Conservation (phyloP, 306 rosid species). For the Prinsepia uniflora region DNA sequence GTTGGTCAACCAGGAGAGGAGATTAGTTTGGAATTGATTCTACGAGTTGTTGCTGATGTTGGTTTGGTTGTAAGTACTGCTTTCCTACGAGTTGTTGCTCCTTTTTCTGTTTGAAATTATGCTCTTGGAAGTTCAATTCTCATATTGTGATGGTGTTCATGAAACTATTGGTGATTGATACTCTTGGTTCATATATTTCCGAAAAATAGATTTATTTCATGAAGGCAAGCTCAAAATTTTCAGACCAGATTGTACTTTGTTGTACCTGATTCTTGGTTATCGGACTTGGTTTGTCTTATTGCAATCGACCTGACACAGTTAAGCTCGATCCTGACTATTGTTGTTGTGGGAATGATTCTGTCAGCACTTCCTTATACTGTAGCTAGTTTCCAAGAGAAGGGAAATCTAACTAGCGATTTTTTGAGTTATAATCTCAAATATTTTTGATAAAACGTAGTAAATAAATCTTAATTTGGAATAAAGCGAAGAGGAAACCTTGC, state of each 20-base stretch:
- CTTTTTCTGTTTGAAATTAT: background rate
- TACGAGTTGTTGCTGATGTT: slow-evolving; percentile 94
- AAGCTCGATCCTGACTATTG: background rate
- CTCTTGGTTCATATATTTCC: background rate
- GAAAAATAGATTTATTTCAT: background rate
- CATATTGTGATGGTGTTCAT: background rate
- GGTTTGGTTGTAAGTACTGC: slow-evolving; percentile 59
- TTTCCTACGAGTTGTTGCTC: background rate
- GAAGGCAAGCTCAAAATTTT: background rate
- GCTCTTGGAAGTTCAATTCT: background rate
- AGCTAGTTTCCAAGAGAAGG: background rate
- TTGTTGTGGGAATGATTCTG: background rate
- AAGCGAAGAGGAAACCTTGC: background rate
- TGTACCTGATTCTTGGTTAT: background rate
- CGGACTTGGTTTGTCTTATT: background rate
- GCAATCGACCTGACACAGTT: background rate
- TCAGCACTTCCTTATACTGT: background rate
- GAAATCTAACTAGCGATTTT: background rate
- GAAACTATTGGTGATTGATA: background rate
- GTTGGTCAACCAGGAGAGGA: slow-evolving; percentile 95
- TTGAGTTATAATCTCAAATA: background rate
- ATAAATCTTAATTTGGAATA: background rate
- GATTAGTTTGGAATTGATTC: slow-evolving; percentile 87
- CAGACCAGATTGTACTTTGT: slow-evolving; percentile 1
- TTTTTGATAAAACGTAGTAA: background rate